Conservation (phyloP, 345 rosid genomes). For the Balakata baccata region DNA sequence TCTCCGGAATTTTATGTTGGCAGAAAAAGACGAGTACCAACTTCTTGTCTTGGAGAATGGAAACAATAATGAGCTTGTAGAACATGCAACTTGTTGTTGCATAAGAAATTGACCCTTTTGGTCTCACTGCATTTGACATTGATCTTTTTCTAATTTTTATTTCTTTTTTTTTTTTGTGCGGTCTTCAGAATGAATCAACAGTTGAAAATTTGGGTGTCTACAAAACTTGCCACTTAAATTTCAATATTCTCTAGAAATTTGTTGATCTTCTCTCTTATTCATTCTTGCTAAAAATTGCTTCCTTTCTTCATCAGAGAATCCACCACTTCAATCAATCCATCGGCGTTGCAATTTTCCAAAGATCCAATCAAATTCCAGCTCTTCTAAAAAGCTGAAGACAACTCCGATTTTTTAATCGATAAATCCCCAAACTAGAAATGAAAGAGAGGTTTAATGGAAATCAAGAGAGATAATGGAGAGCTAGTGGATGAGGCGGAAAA, state of each 20-base stretch:
- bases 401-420: conserved; percentile 73
- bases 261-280: too few species aligned
- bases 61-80: conserved; percentile 33
- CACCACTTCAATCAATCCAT: conserved; percentile 58
- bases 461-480: too few species aligned
- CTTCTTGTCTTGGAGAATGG: conserved; percentile 39
- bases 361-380: conserved; percentile 18
- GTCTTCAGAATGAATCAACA: background rate
- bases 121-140: conserved; percentile 24
- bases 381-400: conserved; percentile 41
- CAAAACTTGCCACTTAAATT: too few species aligned
- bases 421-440: conserved; percentile 92
- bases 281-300: conserved; percentile 32
- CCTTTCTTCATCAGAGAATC: conserved; percentile 39
- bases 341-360: conserved; percentile 23
- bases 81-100: conserved; percentile 34
- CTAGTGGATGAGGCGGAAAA: too few species aligned
- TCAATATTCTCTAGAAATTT: too few species aligned
- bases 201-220: too few species aligned
- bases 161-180: background rate
- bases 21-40: conserved; percentile 18
- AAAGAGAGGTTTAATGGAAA: too few species aligned
- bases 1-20: conserved; percentile 35
- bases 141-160: too few species aligned
- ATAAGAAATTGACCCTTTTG: conserved; percentile 17